phyloP scores from a whole-genome alignment of 169 alveolate species.

The Eimeria sp. region DNA sequence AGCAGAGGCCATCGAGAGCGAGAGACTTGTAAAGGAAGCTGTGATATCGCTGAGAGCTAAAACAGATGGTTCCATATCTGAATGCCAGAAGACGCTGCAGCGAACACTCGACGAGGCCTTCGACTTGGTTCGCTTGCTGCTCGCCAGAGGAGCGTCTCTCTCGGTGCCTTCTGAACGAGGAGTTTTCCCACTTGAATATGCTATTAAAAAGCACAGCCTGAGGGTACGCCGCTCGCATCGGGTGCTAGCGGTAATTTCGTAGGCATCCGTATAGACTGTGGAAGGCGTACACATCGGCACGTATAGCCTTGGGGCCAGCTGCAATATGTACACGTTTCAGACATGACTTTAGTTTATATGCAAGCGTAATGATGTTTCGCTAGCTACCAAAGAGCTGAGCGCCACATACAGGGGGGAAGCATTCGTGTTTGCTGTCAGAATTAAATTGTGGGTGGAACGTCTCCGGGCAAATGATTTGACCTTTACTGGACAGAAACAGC shows the following conservation, averaged over 20 bases:
- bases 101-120: constrained; percentile 5
- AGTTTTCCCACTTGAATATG: constrained; percentile 41
- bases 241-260: no score
- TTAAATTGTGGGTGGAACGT: not conserved
- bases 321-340: no score
- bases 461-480: not conserved
- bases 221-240: not conserved
- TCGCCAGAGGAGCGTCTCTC: constrained; percentile 65
- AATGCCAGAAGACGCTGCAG: not conserved
- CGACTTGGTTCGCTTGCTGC: constrained; percentile 57
- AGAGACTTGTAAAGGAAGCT: not conserved
- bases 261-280: no score
- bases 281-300: no score
- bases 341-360: not conserved
- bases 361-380: not conserved
- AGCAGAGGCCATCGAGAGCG: constrained; percentile 44
- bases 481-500: not conserved
- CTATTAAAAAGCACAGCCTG: constrained; percentile 63
- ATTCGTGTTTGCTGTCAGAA: not conserved
- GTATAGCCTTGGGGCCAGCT: no score
- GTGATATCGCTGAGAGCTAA: not conserved
- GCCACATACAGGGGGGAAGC: not conserved
- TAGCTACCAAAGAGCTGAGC: not conserved
- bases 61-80: not conserved
- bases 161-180: constrained; percentile 50